Percentiles rank a stretch among this genome's conserved stretches.
phyloP scores from a whole-genome alignment of 1,284 basidiomycete species.

The Omphalotus olearius region DNA sequence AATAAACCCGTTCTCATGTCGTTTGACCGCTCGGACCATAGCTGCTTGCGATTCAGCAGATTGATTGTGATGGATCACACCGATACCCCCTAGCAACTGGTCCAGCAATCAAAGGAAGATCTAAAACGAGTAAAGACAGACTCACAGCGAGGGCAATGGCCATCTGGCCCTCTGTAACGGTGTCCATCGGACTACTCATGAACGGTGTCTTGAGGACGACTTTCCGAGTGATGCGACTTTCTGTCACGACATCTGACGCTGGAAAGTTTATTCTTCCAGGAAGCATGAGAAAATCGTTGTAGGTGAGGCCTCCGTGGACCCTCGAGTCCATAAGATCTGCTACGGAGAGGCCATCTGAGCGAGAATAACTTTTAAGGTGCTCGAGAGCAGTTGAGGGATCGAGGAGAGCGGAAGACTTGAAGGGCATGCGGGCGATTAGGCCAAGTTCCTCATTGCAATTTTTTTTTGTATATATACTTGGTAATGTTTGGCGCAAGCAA shows the following conservation, averaged over 20 bases:
- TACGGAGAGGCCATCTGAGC: slow-evolving; percentile 85
- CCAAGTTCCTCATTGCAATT: slow-evolving; percentile 22
- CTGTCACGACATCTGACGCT: slow-evolving; percentile 77
- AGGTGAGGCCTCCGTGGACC: slow-evolving; percentile 91
- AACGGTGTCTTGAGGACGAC: slow-evolving; percentile 95
- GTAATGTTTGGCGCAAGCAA: slow-evolving; percentile 2
- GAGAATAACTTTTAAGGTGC: slow-evolving; percentile 70
- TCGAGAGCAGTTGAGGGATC: slow-evolving; percentile 66
- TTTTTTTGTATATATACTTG: neutral
- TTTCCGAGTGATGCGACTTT: slow-evolving; percentile 88
- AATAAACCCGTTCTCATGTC: slow-evolving; percentile 99
- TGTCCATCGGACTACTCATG: slow-evolving; percentile 99
- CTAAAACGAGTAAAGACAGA: slow-evolving; percentile 16
- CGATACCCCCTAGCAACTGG: slow-evolving; percentile 91
- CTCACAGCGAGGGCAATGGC: slow-evolving; percentile 91
- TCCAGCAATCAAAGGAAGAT: slow-evolving; percentile 19
- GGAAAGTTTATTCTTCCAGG: slow-evolving; percentile 98
- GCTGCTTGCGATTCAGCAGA: slow-evolving; percentile 84
- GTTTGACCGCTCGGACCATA: slow-evolving; percentile 97
- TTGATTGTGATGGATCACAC: slow-evolving; percentile 99
- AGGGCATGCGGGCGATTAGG: slow-evolving; percentile 19
- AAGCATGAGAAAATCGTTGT: slow-evolving; percentile 91
- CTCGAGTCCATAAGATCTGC: slow-evolving; percentile 88
- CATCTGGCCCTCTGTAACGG: slow-evolving; percentile 97
- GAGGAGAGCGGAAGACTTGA: slow-evolving; percentile 33